A percentile compares a stretch with the other conserved stretches of the same genome.
Evolutionary conservation across 2,329 filamentous ascomycete species (phyloP).

Genomic region (Diaporthe nobilis): DNA sequence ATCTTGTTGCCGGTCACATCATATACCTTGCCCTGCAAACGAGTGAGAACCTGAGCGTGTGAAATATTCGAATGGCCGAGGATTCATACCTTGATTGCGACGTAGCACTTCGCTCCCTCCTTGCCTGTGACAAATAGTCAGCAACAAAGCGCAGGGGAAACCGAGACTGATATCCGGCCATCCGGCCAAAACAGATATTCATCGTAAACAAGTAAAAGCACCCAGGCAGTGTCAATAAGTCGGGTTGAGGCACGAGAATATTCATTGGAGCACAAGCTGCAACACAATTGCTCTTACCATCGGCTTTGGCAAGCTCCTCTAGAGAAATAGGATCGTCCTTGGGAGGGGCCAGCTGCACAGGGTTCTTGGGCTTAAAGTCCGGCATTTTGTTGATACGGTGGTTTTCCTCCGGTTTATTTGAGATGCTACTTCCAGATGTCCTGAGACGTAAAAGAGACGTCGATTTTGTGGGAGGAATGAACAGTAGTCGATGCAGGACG

Average conservation of each 20-base stretch:
- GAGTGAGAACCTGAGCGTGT: constrained; percentile 63
- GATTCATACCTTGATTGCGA: constrained; percentile 75
- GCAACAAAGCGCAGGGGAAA: background rate
- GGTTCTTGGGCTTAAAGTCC: constrained; percentile 83
- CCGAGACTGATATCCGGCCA: background rate
- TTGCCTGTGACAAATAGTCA: constrained; percentile 62
- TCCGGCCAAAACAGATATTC: background rate
- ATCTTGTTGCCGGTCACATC: constrained; percentile 92
- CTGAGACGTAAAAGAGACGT: background rate
- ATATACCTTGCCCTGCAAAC: constrained; percentile 86
- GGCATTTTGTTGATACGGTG: constrained; percentile 58
- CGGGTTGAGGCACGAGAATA: background rate
- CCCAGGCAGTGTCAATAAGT: background rate
- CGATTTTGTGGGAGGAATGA: too few relatives aligned
- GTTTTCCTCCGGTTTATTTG: background rate
- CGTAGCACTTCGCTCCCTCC: constrained; percentile 75
- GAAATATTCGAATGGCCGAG: constrained; percentile 54
- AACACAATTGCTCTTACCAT: constrained; percentile 73
- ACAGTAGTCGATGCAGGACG: too few relatives aligned
- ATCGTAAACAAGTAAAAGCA: background rate
- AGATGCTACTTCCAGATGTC: background rate
- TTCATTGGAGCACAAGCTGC: background rate
- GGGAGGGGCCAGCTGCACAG: constrained; percentile 83
- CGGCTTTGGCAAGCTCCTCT: constrained; percentile 84
- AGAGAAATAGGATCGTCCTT: constrained; percentile 89